Evolutionary conservation across 148 eudicot species (phyloP).

Genomic region (Oxyria digyna): DNA sequence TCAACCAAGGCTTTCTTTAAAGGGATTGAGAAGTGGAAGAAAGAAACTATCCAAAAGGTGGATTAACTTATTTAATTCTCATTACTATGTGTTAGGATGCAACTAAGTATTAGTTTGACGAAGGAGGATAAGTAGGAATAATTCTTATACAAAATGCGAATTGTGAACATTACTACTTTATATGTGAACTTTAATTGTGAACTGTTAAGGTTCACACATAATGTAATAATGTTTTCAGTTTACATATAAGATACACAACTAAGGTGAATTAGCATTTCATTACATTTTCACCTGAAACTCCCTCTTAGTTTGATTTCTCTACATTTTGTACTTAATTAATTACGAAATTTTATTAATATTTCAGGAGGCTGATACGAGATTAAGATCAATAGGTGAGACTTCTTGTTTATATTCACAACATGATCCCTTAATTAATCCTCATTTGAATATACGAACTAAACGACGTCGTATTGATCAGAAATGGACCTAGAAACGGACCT

Average conservation of each 20-base stretch:
- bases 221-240: too few species aligned
- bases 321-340: background rate
- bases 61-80: too few species aligned
- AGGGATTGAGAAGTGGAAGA: conserved; percentile 65
- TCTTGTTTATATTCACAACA: background rate
- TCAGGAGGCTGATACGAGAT: background rate
- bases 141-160: too few species aligned
- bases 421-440: background rate
- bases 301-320: conserved; percentile 17
- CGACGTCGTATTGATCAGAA: background rate
- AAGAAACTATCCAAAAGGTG: conserved; percentile 43
- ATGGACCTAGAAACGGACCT: background rate
- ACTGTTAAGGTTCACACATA: too few species aligned
- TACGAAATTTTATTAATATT: background rate
- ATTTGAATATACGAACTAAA: background rate
- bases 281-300: background rate
- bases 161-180: too few species aligned
- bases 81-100: too few species aligned
- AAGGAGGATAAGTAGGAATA: too few species aligned
- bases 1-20: conserved; percentile 55
- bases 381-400: background rate
- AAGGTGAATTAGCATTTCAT: too few species aligned
- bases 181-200: too few species aligned
- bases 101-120: too few species aligned
- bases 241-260: too few species aligned